A percentile compares a stretch with the other conserved stretches of the same genome.
phyloP scores from a whole-genome alignment of 352 stramenopile species.

The Phytophthora hibernalis region DNA sequence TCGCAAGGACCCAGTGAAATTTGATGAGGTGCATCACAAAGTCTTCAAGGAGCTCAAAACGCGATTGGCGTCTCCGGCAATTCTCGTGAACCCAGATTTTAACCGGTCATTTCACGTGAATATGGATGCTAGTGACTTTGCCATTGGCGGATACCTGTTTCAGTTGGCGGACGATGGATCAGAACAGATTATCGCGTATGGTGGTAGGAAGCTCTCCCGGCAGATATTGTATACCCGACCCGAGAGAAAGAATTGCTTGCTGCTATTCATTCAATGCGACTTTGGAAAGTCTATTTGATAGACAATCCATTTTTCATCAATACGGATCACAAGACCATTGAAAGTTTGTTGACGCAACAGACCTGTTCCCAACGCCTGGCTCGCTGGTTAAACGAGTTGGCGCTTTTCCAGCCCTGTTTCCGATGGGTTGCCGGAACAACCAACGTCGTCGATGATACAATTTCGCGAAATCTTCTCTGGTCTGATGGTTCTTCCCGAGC shows the following conservation, averaged over 20 bases:
- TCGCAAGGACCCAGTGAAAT: background rate
- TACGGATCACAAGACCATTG: background rate
- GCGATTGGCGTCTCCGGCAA: background rate
- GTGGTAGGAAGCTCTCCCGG: constrained; percentile 1
- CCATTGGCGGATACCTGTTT: constrained; percentile 5
- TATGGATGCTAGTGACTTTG: constrained; percentile 16
- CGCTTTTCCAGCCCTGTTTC: background rate
- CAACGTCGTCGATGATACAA: background rate
- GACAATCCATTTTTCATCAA: background rate
- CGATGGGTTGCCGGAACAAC: background rate
- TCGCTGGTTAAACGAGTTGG: background rate
- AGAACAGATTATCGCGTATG: constrained; percentile 12
- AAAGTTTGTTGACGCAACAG: background rate
- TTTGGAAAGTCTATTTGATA: background rate
- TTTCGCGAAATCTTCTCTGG: background rate
- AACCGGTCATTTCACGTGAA: constrained; percentile 7
- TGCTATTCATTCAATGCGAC: background rate
- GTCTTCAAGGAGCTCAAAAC: constrained; percentile 6
- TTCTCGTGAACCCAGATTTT: constrained; percentile 4
- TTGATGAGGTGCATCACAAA: background rate
- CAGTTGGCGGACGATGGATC: background rate
- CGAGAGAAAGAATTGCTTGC: background rate
- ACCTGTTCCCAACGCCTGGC: background rate
- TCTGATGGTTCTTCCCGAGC: background rate
- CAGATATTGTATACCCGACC: constrained; percentile 4